Evolutionary conservation across 352 stramenopile species (phyloP).

Genomic region (Phytophthora fragariaefolia): DNA sequence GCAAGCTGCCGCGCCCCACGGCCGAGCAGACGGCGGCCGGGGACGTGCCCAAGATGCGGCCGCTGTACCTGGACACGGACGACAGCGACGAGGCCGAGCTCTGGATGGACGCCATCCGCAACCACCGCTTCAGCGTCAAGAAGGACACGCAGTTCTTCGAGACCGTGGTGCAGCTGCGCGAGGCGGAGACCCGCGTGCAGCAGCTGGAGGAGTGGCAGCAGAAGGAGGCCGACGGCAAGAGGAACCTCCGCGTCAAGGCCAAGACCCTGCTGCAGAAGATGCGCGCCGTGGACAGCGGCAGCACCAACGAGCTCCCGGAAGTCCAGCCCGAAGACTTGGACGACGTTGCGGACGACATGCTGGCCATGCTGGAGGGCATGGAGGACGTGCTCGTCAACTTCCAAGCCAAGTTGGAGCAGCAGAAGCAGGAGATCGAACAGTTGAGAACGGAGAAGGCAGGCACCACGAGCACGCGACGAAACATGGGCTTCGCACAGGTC

Average conservation of each 20-base stretch:
- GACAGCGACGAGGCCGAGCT: slow-evolving; percentile 49
- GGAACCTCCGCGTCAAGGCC: slow-evolving; percentile 30
- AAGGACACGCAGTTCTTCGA: slow-evolving; percentile 50
- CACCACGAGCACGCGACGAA: slow-evolving; percentile 22
- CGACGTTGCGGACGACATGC: slow-evolving; percentile 42
- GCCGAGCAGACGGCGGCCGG: slow-evolving; percentile 44
- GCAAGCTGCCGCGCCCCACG: slow-evolving; percentile 52
- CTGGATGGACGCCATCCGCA: slow-evolving; percentile 78
- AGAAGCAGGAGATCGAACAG: slow-evolving; percentile 47
- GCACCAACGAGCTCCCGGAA: slow-evolving; percentile 28
- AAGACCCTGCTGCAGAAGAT: slow-evolving; percentile 46
- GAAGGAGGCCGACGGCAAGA: slow-evolving; percentile 31
- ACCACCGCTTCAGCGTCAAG: slow-evolving; percentile 70
- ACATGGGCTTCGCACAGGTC: slow-evolving; percentile 37
- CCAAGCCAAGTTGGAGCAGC: slow-evolving; percentile 54
- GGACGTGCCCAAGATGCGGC: slow-evolving; percentile 59
- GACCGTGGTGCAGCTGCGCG: slow-evolving; percentile 44
- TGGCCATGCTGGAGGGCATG: slow-evolving; percentile 50
- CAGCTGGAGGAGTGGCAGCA: slow-evolving; percentile 42
- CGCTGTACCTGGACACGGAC: slow-evolving; percentile 74
- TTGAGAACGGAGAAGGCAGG: slow-evolving; percentile 38
- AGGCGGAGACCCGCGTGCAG: slow-evolving; percentile 41
- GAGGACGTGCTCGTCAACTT: slow-evolving; percentile 65
- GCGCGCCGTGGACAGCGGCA: slow-evolving; percentile 39
- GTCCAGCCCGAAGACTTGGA: slow-evolving; percentile 30